Base-by-base conservation (phyloP, 805 yeast genomes). In the Lipomyces oligophaga region DNA sequence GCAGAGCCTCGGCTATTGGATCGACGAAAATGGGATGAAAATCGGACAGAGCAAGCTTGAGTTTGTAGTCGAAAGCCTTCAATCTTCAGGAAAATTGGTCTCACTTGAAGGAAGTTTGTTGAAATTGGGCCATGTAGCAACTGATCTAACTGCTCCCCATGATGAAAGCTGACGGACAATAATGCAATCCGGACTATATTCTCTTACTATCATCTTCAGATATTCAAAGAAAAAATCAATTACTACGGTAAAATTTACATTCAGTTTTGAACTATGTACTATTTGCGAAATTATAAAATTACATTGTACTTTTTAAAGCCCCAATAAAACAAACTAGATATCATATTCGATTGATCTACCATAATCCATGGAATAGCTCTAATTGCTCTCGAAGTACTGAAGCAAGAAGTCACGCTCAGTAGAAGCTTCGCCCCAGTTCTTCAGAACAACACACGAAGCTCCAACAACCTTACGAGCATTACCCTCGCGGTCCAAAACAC, bases 401-500 rank as follows among this genome's bases (percentile, higher is more conserved):
- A 93, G 81, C 73, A 93, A 82, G 76, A 86, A 83, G 79, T 81
- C 78, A 79, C 97, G 87, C 79, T 90, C 98, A 70, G 81, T 90
- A 67, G 97, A 84, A 77, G 88, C 96, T 71, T 87, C 95, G 87
- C 99, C 99, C 97, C 97, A 93, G 95, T 88, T 83, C 83, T 85
- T 89, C 81, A 93, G 86, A 67, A 93, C 98, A 71, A 90, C 97
- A 77, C 95, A 90, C 67, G 97, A 89, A 76, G 96, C 95, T 78
- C 98, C 98, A 73, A 93, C 98, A 68, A 93, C 97, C 87, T 93
- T 93, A 82, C 97, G 88, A 78, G 97, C 96, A 81, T 90, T 88
- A 79, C 98, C 99, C 69, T 93, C 97, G 79, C 96, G 87, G 94
- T 93, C 97, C 69, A 90, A 83, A 78, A 88, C 87, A 50, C 59